A percentile compares a stretch with the other conserved stretches of the same genome.
These are phyloP conservation scores for Nemania sp. DNA, from an alignment of 2,329 filamentous ascomycete genomes.

Conservation along the genomic window DNA sequence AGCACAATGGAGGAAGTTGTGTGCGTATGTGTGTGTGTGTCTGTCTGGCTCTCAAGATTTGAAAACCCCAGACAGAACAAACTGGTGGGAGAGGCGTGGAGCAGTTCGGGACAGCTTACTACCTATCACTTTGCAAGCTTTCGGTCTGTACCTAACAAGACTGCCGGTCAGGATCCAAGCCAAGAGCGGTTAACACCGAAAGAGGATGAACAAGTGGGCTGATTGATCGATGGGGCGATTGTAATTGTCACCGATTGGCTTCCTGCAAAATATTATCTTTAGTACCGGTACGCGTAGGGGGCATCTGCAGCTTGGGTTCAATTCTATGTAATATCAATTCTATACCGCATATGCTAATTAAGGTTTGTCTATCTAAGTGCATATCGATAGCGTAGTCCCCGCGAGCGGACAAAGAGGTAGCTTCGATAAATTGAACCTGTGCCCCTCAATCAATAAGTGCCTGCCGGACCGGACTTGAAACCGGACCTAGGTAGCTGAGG, in stretches of 20 bases:
- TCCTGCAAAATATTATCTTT: neutral
- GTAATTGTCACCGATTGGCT: neutral
- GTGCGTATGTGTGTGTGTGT: too few relatives aligned
- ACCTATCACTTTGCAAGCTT: conserved; percentile 19
- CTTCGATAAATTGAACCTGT: neutral
- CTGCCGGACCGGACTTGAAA: neutral
- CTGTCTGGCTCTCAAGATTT: conserved; percentile 17
- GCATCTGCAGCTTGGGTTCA: conserved; percentile 2
- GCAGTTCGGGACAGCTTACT: conserved; percentile 24
- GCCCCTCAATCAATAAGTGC: neutral
- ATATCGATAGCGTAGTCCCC: conserved; percentile 27
- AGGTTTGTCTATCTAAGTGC: conserved; percentile 1
- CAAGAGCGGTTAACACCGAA: conserved; percentile 14
- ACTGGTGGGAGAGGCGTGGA: conserved; percentile 19
- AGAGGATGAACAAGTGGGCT: conserved; percentile 22
- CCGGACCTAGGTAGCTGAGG: neutral
- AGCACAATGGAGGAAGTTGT: conserved; percentile 13
- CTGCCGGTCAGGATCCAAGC: conserved; percentile 23
- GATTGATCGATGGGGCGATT: conserved; percentile 24
- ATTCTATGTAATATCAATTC: neutral
- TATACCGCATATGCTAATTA: neutral
- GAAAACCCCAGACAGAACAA: neutral
- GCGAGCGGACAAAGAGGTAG: neutral
- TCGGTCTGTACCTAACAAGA: conserved; percentile 30
- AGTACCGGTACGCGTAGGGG: too few relatives aligned